These are phyloP conservation scores for Vigna mungo DNA, from an alignment of 306 rosid genomes.

Conservation along the genomic window DNA sequence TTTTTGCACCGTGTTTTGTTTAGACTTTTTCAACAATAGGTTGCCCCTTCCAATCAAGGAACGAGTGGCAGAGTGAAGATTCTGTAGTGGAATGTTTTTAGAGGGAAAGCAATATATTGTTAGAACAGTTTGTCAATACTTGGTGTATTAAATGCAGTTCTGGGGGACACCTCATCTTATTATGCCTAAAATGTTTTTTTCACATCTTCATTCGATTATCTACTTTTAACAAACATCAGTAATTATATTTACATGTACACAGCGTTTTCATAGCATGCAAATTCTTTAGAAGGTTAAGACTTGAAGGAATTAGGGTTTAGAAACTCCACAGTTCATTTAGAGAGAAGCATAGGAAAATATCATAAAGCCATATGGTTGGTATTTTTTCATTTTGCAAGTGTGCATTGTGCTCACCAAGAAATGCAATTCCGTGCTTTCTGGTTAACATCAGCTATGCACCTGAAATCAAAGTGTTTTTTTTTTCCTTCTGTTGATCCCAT, in stretches of 20 bases:
- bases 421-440: background rate
- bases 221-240: background rate
- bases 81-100: background rate
- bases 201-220: background rate
- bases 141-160: too few species aligned
- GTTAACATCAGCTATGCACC: slow-evolving; percentile 16
- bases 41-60: slow-evolving; percentile 1
- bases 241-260: background rate
- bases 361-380: slow-evolving; percentile 2
- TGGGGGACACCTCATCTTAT: too few species aligned
- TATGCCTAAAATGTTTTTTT: background rate
- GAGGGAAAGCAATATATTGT: slow-evolving; percentile 5
- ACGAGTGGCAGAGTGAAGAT: slow-evolving; percentile 11
- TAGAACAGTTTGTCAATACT: background rate
- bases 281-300: slow-evolving; percentile 1
- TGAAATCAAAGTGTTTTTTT: background rate
- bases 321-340: slow-evolving; percentile 1
- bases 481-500: background rate
- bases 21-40: background rate
- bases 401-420: slow-evolving; percentile 6
- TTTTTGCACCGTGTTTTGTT: background rate
- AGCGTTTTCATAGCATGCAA: background rate
- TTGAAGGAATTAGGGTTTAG: slow-evolving; percentile 25
- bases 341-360: background rate
- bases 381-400: slow-evolving; percentile 4